Evolutionary conservation across 2,329 filamentous ascomycete genomes (phyloP), one percentile per base, ranked within the genome.

Genomic region (Colletotrichum incanum): DNA sequence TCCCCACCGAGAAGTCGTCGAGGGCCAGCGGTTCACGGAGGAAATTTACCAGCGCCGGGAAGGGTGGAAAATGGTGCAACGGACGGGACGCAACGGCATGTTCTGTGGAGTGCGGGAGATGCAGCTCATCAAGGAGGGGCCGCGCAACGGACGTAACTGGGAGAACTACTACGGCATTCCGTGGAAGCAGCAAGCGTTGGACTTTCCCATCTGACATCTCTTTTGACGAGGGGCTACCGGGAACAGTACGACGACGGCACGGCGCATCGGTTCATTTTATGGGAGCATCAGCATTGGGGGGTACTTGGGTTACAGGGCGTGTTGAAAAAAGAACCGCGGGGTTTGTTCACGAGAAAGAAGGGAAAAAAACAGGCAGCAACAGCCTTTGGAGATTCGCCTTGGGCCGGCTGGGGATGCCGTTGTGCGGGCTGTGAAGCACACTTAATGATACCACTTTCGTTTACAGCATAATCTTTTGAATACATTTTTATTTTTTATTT

Each of bases 41-140:
- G 83, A 83, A 64, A 79, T 88, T 7, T 91, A 88, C 88, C 72
- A 79, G 16, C 41, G 54, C 52, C 67, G 77, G 18, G 81, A 82
- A 1, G 80, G 79, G 66, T 87, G 84, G 81, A 77, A 81, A 63
- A 76, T 86, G 43, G 82, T 83, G 9, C 77, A 84, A 49, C 81
- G 87, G 31, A 81, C 78, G 4, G 88, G 86, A 1, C 81, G 83
- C 59, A 86, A 84, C 34, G 88, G 88, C 37, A 83, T 88, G 71
- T 90, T 88, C 77, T 91, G 90, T 77, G 88, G 87, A 9, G 83
- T 86, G 4, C 81, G 87, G 37, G 86, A 87, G 75, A 82, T 91
- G 78, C 84, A 84, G 74, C 74, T 82, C 14, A 76, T 84, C 41
- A 73, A 73, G 37, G 67, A 70, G 61, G 56, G 55, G n/a, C 71